These are phyloP conservation scores for Thelonectria discophora DNA, from an alignment of 2,329 filamentous ascomycete species.

Conservation along the genomic window DNA sequence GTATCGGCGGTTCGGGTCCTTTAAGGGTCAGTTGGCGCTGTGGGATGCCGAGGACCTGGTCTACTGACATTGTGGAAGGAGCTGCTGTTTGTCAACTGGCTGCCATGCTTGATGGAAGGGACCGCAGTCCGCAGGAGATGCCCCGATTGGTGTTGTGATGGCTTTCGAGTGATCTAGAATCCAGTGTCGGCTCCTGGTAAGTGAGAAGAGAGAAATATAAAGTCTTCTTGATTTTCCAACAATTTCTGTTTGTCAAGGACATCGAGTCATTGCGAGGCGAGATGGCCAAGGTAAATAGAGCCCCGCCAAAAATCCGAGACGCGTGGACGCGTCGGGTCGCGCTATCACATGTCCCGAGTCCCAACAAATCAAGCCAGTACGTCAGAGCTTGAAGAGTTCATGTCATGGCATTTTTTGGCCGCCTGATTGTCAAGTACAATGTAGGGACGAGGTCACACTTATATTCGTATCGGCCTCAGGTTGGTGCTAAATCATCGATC, in stretches of 20 bases:
- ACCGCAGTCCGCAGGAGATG: constrained; percentile 23
- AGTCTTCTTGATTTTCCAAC: background rate
- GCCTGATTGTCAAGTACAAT: too few species aligned
- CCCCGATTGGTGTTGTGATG: background rate
- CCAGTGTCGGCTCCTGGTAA: background rate
- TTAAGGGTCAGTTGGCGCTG: background rate
- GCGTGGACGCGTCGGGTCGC: constrained; percentile 23
- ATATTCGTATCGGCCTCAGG: too few species aligned
- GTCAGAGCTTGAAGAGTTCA: too few species aligned
- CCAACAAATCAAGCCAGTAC: background rate
- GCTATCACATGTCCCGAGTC: constrained; percentile 28
- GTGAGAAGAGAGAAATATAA: background rate
- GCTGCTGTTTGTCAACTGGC: background rate
- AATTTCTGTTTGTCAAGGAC: background rate
- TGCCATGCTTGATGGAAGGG: constrained; percentile 24
- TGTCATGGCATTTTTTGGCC: too few species aligned
- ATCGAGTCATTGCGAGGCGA: background rate
- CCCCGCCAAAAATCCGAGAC: constrained; percentile 18
- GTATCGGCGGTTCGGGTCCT: constrained; percentile 46
- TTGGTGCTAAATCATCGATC: too few species aligned
- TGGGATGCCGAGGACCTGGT: accelerated
- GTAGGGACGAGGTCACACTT: too few species aligned
- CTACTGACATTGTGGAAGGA: constrained; percentile 13
- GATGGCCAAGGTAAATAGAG: background rate
- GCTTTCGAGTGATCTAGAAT: background rate